Evolutionary conservation across 352 stramenopile species (phyloP).

Genomic region (Saprolegnia parasitica): DNA sequence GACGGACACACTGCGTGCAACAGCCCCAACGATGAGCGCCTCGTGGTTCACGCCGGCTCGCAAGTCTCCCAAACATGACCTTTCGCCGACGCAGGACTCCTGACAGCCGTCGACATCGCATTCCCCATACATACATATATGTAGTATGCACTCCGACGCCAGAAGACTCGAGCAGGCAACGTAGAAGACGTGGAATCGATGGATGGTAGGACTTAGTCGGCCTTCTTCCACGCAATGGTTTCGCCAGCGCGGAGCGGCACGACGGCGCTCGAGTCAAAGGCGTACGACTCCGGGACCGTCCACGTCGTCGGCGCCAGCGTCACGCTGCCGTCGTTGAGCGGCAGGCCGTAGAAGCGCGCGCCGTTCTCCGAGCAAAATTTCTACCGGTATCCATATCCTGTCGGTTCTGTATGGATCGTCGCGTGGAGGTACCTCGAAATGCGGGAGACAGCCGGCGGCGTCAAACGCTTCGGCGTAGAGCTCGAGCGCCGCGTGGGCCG

Average conservation of each 20-base stretch:
- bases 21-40: too few species aligned
- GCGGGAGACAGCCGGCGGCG: slow-evolving; percentile 84
- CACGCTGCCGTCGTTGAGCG: slow-evolving; percentile 84
- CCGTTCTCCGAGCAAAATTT: slow-evolving; percentile 94
- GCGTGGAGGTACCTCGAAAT: slow-evolving; percentile 31
- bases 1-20: too few species aligned
- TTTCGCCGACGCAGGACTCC: too few species aligned
- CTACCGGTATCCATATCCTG: slow-evolving; percentile 47
- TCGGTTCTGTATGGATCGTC: background rate
- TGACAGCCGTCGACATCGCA: too few species aligned
- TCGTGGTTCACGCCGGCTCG: too few species aligned
- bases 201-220: background rate
- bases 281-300: slow-evolving; percentile 87
- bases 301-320: slow-evolving; percentile 86
- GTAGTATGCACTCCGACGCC: too few species aligned
- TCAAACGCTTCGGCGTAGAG: slow-evolving; percentile 98
- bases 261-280: slow-evolving; percentile 84
- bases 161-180: background rate
- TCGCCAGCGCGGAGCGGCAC: slow-evolving; percentile 92
- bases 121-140: too few species aligned
- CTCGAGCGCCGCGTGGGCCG: slow-evolving; percentile 93
- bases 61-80: too few species aligned
- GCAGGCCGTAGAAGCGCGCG: slow-evolving; percentile 95
- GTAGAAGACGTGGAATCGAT: background rate
- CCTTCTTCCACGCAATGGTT: slow-evolving; percentile 84